phyloP scores from a whole-genome alignment of 805 yeast species.

The Lipomyces lipofer region DNA sequence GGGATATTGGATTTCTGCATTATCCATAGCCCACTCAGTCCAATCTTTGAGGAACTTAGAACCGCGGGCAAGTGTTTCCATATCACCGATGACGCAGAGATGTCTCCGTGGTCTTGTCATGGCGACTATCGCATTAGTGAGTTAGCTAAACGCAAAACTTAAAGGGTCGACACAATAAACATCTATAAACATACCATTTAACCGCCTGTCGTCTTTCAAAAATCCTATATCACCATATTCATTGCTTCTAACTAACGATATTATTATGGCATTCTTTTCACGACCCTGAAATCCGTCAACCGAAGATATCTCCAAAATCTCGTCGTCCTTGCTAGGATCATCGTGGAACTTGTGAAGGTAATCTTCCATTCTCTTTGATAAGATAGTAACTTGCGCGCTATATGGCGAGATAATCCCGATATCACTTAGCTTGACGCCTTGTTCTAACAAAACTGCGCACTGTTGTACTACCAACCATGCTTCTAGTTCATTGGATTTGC shows the following conservation, averaged over 20 bases:
- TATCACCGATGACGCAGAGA: slow-evolving; percentile 81
- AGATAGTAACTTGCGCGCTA: slow-evolving; percentile 73
- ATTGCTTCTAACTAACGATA: slow-evolving; percentile 82
- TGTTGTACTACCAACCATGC: slow-evolving; percentile 61
- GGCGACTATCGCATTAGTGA: slow-evolving; percentile 55
- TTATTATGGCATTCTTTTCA: slow-evolving; percentile 82
- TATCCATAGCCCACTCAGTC: slow-evolving; percentile 68
- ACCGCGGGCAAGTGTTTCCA: slow-evolving; percentile 59
- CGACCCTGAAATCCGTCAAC: slow-evolving; percentile 98
- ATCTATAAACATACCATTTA: slow-evolving; percentile 47
- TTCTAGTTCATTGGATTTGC: slow-evolving; percentile 80
- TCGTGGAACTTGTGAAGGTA: slow-evolving; percentile 40
- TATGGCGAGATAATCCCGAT: slow-evolving; percentile 93
- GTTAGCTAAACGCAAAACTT: background rate
- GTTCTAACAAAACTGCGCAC: slow-evolving; percentile 49
- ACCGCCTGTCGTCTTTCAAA: slow-evolving; percentile 70
- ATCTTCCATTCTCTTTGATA: slow-evolving; percentile 49
- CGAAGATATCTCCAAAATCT: slow-evolving; percentile 72
- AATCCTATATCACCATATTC: slow-evolving; percentile 74
- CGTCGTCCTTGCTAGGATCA: slow-evolving; percentile 32
- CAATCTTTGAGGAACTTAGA: slow-evolving; percentile 57
- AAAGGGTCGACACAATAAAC: background rate
- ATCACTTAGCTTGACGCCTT: slow-evolving; percentile 54
- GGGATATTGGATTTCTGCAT: slow-evolving; percentile 69
- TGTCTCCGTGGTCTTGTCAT: slow-evolving; percentile 88